Conservation (phyloP, 352 stramenopile genomes). For the Globisporangium nunn region DNA sequence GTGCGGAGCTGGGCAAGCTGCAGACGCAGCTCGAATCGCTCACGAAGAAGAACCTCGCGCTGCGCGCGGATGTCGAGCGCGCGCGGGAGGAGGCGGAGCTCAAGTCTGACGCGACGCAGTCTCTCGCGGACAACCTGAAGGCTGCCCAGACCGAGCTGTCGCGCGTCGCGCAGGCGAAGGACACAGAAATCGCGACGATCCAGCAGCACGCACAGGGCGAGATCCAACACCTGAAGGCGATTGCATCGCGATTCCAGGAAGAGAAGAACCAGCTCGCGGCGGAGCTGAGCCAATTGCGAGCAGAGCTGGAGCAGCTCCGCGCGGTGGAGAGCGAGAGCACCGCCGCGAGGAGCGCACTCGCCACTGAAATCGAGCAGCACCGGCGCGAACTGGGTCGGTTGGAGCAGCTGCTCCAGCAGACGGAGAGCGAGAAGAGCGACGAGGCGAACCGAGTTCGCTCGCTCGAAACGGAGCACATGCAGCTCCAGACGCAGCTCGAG, state of each 20-base stretch:
- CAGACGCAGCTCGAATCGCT: slow-evolving; percentile 51
- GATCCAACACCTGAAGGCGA: slow-evolving; percentile 3
- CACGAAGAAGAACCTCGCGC: slow-evolving; percentile 51
- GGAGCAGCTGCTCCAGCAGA: slow-evolving; percentile 28
- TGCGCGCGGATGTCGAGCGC: slow-evolving; percentile 40
- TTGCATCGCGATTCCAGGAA: slow-evolving; percentile 11
- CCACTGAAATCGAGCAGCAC: slow-evolving; percentile 23
- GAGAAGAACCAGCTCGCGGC: background rate
- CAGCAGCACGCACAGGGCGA: slow-evolving; percentile 7
- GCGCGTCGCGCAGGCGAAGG: slow-evolving; percentile 6
- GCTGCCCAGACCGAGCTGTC: slow-evolving; percentile 3
- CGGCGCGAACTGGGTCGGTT: slow-evolving; percentile 21
- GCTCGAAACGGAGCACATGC: slow-evolving; percentile 38
- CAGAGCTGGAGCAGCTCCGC: slow-evolving; percentile 19
- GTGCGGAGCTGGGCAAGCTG: slow-evolving; percentile 25
- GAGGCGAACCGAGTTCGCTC: slow-evolving; percentile 23
- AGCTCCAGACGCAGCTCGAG: slow-evolving; percentile 31
- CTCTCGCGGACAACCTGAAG: slow-evolving; percentile 12
- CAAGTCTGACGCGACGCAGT: slow-evolving; percentile 8
- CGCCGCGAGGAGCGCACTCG: slow-evolving; percentile 13
- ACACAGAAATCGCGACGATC: slow-evolving; percentile 4
- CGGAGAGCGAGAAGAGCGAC: slow-evolving; percentile 16
- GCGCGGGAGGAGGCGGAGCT: slow-evolving; percentile 11
- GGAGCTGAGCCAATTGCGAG: background rate
- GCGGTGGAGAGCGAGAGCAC: slow-evolving; percentile 7